Base-by-base conservation (phyloP, 768 basidiomycete species). In the Cyclocybe aegerita region DNA sequence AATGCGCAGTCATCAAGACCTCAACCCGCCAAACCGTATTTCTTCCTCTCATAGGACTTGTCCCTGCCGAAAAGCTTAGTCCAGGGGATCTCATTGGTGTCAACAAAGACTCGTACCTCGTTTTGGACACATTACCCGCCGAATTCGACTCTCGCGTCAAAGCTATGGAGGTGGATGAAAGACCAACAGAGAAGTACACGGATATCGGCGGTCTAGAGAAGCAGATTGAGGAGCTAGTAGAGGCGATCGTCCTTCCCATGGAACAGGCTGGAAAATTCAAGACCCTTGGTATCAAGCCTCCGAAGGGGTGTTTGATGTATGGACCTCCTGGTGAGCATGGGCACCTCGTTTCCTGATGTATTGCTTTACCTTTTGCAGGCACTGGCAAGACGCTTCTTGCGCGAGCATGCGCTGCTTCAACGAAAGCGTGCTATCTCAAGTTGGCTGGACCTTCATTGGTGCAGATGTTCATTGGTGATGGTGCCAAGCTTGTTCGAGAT, bases 391-490 rank as follows among this genome's bases (percentile, higher is more conserved):
- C 97, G 2, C 80, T 99, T 6, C 83, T 99, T 46, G 97, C 97
- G 34, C 86, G 97, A 68, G 97, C 97, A 38, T 98, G 97, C 69
- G 97, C 97, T 4, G 95, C 95, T 1, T 94, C 96, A 60, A 98
- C 97, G 40, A 90, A 96, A 57, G 97, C 97, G 7, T 98, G 96
- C 68, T 99, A 96, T 68, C 81, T 99, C 57, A 98, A 99, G 70
- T 83, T 99, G 23, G 97, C 97, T 33, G 97, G 93, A 14, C 96
- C 97, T 17, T 95, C 95, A 44, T 81, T 99, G 46, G 97, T 99
- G 9, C 97, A 99, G 71, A 99, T 98, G 97, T 99, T 96, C 70
- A 99, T 99, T 59, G 97, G 97, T 70, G 97, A 98, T 68, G 97
- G 97, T 63, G 97, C 97, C 48, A 98, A 98, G 69, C 84, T 99